Evolutionary conservation across 1,284 basidiomycete species (phyloP), one percentile per base, ranked within the genome.

Genomic region (Sporisorium reilianum): DNA sequence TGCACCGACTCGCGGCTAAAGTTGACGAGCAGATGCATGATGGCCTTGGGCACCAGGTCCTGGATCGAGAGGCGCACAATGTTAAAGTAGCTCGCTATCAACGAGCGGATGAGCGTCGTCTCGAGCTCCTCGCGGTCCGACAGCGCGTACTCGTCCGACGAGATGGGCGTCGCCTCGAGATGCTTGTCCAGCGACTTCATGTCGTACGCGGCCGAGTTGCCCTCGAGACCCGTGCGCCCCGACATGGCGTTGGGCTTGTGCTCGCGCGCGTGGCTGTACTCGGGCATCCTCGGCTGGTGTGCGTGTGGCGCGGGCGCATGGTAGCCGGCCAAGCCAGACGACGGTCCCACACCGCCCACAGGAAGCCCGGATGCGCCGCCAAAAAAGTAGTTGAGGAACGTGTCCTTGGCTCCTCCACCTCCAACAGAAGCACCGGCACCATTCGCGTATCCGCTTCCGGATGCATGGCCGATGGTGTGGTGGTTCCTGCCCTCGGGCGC

Each of bases 181-280:
- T 99, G 96, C 87, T 92, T 95, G 65, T 95, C 94, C 52, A 99
- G 88, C 82, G 94, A 96, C 89, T 95, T 97, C 97, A 99, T 99
- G 85, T 99, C 95, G 85, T 91, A 98, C 40, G 93, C 95, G 51
- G 95, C 92, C 78, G 89, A 92, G 82, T 88, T 91, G 56, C 90
- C 91, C 80, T 94, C 93, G 53, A 92, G 84, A 30, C 87, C 87
- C 4, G 59, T 89, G 85, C 85, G 91, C 32, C 90, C 88, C 45
- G 89, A 88, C 89, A 84, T 80, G 30, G 79, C 69, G 55, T 82
- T 80, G 30, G 68, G 66, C 59, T 80, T 79, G 50, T 75, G 78
- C 55, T 76, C 73, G 16, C 68, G 64, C 11, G 55, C 38, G 22
- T 58, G 42, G 32, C 46, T 62, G 64, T 64, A 75, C 51, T 75